A percentile compares a stretch with the other conserved stretches of the same genome.
Conservation (phyloP, 2,329 filamentous ascomycete genomes). For the Orbilia oligospora region DNA sequence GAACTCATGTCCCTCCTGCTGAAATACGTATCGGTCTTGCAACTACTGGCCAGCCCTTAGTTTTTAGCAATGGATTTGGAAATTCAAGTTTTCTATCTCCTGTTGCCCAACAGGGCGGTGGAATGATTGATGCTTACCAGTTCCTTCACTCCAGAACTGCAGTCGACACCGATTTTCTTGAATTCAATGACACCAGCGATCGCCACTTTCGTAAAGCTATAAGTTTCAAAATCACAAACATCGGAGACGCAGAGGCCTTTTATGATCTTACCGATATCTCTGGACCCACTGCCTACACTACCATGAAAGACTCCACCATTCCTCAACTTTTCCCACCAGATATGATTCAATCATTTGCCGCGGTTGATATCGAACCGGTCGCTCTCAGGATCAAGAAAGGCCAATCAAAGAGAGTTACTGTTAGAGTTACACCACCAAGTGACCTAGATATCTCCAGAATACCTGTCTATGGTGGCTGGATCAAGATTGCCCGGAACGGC, state of each 20-base stretch:
- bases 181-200: constrained; percentile 74
- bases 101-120: constrained; percentile 74
- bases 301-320: not conserved
- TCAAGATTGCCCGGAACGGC: constrained; percentile 67
- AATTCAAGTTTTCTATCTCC: constrained; percentile 66
- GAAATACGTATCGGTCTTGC: not conserved
- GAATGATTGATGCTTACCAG: constrained; percentile 74
- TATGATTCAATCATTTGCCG: not conserved
- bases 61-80: not conserved
- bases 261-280: not conserved
- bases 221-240: constrained; percentile 71
- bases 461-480: constrained; percentile 69
- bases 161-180: constrained; percentile 73
- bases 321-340: constrained; percentile 45
- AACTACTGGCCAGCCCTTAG: not conserved
- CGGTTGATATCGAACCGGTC: not conserved
- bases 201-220: constrained; percentile 71
- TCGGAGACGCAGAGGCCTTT: not conserved
- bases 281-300: not conserved
- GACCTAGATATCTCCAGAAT: constrained; percentile 66
- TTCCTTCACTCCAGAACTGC: constrained; percentile 72
- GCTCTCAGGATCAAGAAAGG: not conserved
- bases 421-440: constrained; percentile 67
- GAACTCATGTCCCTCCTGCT: not conserved
- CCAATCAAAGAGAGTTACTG: not conserved